Conservation (phyloP, 805 yeast species). For the Kurtzmaniella fragi region DNA sequence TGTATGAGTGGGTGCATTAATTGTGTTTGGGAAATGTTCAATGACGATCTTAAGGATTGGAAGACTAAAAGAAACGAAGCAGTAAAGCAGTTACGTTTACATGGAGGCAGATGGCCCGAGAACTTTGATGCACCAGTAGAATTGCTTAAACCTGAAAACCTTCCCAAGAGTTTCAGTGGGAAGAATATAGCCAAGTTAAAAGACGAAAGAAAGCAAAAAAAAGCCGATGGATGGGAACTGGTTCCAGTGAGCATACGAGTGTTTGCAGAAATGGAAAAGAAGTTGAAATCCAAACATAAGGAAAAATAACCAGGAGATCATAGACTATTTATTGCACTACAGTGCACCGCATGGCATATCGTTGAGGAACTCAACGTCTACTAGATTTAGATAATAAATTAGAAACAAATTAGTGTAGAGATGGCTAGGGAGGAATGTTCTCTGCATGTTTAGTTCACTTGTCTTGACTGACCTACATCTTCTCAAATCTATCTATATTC, state of each 20-base stretch:
- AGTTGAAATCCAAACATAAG: slow-evolving; percentile 39
- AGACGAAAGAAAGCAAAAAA: slow-evolving; percentile 9
- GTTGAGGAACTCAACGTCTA: too few relatives aligned
- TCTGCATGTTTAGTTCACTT: too few relatives aligned
- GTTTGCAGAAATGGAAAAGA: slow-evolving; percentile 79
- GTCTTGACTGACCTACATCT: too few relatives aligned
- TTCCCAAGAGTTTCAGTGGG: slow-evolving; percentile 30
- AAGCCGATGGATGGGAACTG: slow-evolving; percentile 34
- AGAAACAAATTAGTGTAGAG: too few relatives aligned
- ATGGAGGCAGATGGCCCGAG: slow-evolving; percentile 42
- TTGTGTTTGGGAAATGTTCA: slow-evolving; percentile 93
- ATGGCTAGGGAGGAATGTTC: too few relatives aligned
- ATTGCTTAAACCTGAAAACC: slow-evolving; percentile 26
- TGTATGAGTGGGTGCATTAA: slow-evolving; percentile 97
- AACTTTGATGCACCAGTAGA: slow-evolving; percentile 37
- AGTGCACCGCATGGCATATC: too few relatives aligned
- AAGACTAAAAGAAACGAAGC: slow-evolving; percentile 56
- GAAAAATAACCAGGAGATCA: too few relatives aligned
- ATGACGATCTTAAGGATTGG: slow-evolving; percentile 88
- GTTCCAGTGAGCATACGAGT: slow-evolving; percentile 76
- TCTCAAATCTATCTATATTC: too few relatives aligned
- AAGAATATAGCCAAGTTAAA: slow-evolving; percentile 12
- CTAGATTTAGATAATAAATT: too few relatives aligned
- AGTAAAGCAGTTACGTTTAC: slow-evolving; percentile 29
- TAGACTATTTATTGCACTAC: too few relatives aligned